Conservation (phyloP, 768 basidiomycete species). For the Kwoniella dendrophila region DNA sequence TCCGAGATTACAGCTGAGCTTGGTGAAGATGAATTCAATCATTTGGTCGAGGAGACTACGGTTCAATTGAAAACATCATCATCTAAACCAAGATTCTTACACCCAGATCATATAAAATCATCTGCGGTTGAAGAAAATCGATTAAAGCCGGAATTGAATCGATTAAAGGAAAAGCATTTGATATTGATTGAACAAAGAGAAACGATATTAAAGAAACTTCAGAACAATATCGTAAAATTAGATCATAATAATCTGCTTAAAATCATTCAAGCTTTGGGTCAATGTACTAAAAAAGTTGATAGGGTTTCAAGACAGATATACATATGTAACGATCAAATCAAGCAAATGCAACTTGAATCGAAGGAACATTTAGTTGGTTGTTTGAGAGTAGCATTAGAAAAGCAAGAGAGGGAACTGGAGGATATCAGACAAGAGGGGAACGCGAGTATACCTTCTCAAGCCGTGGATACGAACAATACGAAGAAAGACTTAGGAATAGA, state of each 20-base stretch:
- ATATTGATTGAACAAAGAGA: constrained; percentile 24
- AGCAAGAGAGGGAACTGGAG: too few relatives aligned
- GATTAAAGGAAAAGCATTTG: constrained; percentile 25
- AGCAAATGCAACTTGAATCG: constrained; percentile 32
- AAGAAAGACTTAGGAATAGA: too few relatives aligned
- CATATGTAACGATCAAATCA: constrained; percentile 43
- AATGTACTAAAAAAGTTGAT: constrained; percentile 24
- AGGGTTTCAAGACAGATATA: constrained; percentile 35
- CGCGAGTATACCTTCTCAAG: too few relatives aligned
- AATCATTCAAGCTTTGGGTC: constrained; percentile 15
- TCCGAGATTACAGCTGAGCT: background rate
- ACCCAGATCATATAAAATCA: constrained; percentile 11
- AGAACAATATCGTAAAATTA: background rate
- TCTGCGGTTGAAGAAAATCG: constrained; percentile 18
- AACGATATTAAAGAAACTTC: constrained; percentile 7
- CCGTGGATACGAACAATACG: background rate
- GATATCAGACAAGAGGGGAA: too few relatives aligned
- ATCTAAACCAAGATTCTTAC: constrained; percentile 16
- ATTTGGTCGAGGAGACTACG: constrained; percentile 8
- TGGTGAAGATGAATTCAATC: background rate
- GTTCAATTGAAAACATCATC: background rate
- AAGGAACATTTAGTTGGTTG: constrained; percentile 26
- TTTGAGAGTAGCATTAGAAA: constrained; percentile 6
- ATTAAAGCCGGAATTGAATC: constrained; percentile 19
- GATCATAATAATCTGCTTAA: constrained; percentile 7